Evolutionary conservation across 371 early-diverging fungal species (phyloP), one percentile per base, ranked within the genome.

Genomic region (Fennellomyces sp.): DNA sequence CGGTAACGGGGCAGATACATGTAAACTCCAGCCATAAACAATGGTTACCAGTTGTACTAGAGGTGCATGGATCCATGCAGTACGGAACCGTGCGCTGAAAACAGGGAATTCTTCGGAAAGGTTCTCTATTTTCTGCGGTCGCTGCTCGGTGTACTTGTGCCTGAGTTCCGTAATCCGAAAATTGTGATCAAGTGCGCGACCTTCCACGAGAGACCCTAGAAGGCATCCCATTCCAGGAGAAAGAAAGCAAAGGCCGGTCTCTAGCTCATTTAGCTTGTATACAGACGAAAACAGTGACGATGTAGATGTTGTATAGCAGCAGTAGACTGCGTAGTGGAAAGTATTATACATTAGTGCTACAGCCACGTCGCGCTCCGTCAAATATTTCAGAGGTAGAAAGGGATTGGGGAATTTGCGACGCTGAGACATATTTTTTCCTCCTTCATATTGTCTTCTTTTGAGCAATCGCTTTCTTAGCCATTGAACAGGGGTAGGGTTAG

Each of bases 401-500:
- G 59, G 30, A n/a, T 68, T 60, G n/a, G 64, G 69, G 8, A 29
- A 10, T n/a, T 33, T 8, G 3, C 21, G 52, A 5, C 15, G 13
- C 13, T 23, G 19, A 25, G 15, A n/a, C 1, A 11, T 49, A 13
- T 7, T 49, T 47, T 5, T 49, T 10, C 17, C 8, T 29, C 30
- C 23, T 8, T 48, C 54, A 4, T 42, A 17, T 2, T 17, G 28
- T 23, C 36, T 41, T 3, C n/a, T 47, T 15, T 13, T 27, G 15
- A 21, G 13, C 27, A 21, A 27, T 15, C 26, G 49, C 4, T 15
- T 15, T 26, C 13, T 27, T 21, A 52, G 35, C 63, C 63, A 67
- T 56, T 68, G 64, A 8, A 27, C 15, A 17, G 69, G 69, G 10
- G 69, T 68, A 3, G 69, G 69, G 28, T 68, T 68, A 23, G 61